These are phyloP conservation scores for Salix brachista DNA, from an alignment of 345 rosid genomes.

Conservation along the genomic window DNA sequence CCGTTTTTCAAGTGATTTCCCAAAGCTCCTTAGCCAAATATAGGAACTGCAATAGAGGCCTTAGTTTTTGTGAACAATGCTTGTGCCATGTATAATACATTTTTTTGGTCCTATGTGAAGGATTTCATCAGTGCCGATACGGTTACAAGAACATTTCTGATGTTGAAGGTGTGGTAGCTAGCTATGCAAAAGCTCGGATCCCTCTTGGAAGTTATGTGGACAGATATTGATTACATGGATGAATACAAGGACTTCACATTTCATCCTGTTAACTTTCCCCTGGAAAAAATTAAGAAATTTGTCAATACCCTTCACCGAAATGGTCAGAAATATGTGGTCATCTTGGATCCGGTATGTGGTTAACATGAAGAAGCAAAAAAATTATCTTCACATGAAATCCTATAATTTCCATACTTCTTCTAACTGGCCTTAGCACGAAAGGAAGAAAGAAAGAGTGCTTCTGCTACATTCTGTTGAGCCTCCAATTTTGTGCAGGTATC, in stretches of 20 bases:
- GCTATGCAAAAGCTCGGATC: slow-evolving; percentile 61
- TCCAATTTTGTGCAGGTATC: slow-evolving; percentile 40
- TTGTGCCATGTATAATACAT: not conserved
- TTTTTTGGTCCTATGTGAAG: slow-evolving; percentile 18
- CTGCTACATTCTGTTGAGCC: not conserved
- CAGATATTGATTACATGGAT: slow-evolving; percentile 81
- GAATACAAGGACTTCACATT: slow-evolving; percentile 65
- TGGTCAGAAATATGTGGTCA: slow-evolving; percentile 60
- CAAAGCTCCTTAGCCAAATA: too few species aligned
- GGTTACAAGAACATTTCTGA: slow-evolving; percentile 65
- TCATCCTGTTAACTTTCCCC: slow-evolving; percentile 57
- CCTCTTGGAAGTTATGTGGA: slow-evolving; percentile 87
- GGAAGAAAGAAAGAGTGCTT: not conserved
- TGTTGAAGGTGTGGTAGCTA: slow-evolving; percentile 50
- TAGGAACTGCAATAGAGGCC: too few species aligned
- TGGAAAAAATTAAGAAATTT: slow-evolving; percentile 40
- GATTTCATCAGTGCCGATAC: slow-evolving; percentile 68
- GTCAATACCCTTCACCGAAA: slow-evolving; percentile 47
- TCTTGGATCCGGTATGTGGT: slow-evolving; percentile 64
- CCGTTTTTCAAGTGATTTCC: too few species aligned
- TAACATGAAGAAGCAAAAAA: not conserved
- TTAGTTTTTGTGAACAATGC: not conserved
- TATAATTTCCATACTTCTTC: not conserved
- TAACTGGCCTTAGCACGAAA: not conserved
- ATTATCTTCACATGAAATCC: not conserved